Base-by-base conservation (phyloP, 1,139 yeast genomes). In the Pichia sp. region DNA sequence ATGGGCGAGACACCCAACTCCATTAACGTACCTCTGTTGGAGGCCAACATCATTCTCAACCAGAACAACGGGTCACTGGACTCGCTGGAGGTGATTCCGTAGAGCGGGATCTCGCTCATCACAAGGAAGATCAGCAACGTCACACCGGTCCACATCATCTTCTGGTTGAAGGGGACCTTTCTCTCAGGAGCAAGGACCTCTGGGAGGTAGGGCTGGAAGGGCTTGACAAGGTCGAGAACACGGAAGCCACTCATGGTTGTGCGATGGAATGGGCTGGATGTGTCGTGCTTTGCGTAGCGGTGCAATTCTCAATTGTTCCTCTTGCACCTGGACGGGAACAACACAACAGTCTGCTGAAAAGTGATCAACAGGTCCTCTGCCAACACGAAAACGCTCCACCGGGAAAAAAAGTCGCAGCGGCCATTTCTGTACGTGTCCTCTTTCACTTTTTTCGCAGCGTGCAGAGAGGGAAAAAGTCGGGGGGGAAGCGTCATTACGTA, bases 1-100 rank as follows among this genome's bases (percentile, higher is more conserved):
- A 87, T 85, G 53, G 95, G 95, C 2, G 93, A 85, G 60, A 87
- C 85, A 73, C 95, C 95, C 67, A 87, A 78, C 72, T 93, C 98
- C 98, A 92, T 92, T 66, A 93, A 76, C 5, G 99, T 93, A 72
- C 99, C 99, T 72, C 99, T 82, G 73, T 93, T 93, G 56, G 96
- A 87, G 34, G 99, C 99, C 73, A 95, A 78, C 98, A 93, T 93
- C 92, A 93, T 92, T 77, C 99, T 86, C 64, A 93, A 81, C 98
- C 99, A 93, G 72, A 82, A 84, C 65, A 93, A 78, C 19, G 99
- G 99, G 75, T 93, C 99, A 57, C 93, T 83, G 38, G 90, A 82
- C 70, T 93, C 98, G 54, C 90, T 82, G 32, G 97, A 89, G 40
- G 88, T 95, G 67, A 93, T 93, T 62, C 99, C 99, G 70, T 93